phyloP scores from a whole-genome alignment of 129 eudicot species.

The Kitagawia praeruptora region DNA sequence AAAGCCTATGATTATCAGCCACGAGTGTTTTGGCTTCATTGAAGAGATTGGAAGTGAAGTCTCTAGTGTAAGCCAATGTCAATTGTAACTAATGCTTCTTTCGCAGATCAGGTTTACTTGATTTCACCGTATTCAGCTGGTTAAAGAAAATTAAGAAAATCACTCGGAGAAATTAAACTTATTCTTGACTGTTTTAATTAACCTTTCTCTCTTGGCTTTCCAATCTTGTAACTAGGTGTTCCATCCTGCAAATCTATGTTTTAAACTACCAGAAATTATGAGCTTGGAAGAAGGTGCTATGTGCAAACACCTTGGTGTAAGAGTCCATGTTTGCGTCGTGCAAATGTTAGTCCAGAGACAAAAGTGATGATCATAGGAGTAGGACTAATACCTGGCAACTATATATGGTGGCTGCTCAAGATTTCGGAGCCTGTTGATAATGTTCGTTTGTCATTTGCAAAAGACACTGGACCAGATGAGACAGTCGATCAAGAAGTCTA shows the following conservation, averaged over 20 bases:
- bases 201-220: neutral
- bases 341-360: slow-evolving; percentile 23
- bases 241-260: slow-evolving; percentile 44
- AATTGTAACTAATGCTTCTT: slow-evolving; percentile 30
- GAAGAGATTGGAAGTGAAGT: slow-evolving; percentile 42
- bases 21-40: slow-evolving; percentile 43
- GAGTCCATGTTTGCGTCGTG: slow-evolving; percentile 48
- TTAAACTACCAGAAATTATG: slow-evolving; percentile 37
- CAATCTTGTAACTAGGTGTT: slow-evolving; percentile 23
- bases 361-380: slow-evolving; percentile 43
- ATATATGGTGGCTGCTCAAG: slow-evolving; percentile 37
- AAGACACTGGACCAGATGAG: slow-evolving; percentile 36
- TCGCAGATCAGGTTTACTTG: slow-evolving; percentile 33
- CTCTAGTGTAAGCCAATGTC: neutral
- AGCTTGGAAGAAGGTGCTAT: slow-evolving; percentile 57
- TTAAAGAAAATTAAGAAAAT: too few species aligned
- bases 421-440: slow-evolving; percentile 36
- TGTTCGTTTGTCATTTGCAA: slow-evolving; percentile 38
- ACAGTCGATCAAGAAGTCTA: slow-evolving; percentile 24
- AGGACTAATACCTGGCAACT: slow-evolving; percentile 38
- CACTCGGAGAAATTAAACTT: too few species aligned
- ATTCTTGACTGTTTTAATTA: too few species aligned
- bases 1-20: slow-evolving; percentile 49
- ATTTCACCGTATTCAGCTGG: too few species aligned
- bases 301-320: slow-evolving; percentile 48